These are phyloP conservation scores for Leishmania amazonensis DNA, from an alignment of 208 protist species.

Conservation along the genomic window DNA sequence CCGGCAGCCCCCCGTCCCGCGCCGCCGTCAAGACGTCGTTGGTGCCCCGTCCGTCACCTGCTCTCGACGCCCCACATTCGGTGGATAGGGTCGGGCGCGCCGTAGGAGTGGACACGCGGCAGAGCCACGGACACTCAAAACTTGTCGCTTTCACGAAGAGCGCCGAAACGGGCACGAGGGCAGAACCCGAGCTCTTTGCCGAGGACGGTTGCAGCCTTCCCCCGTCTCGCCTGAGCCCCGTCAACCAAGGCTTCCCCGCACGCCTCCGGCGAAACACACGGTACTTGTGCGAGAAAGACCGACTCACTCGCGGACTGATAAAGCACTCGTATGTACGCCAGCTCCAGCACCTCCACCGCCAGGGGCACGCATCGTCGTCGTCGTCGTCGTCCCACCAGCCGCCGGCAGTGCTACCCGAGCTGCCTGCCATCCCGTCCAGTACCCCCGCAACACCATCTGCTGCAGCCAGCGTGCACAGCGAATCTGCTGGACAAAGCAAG, in stretches of 20 bases:
- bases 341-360: background rate
- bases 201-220: background rate
- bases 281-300: background rate
- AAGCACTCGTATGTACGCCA: slow-evolving; percentile 3
- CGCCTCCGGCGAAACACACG: background rate
- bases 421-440: background rate
- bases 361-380: background rate
- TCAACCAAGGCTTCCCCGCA: background rate
- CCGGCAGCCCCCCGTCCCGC: background rate
- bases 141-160: background rate
- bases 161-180: background rate
- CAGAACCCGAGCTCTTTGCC: background rate
- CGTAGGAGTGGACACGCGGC: background rate
- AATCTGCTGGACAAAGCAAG: background rate
- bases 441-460: background rate
- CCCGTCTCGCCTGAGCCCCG: background rate
- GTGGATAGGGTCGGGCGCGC: background rate
- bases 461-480: background rate
- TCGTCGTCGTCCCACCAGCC: background rate
- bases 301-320: background rate
- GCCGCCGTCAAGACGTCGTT: background rate
- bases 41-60: background rate
- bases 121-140: background rate
- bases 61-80: background rate
- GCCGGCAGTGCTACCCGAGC: background rate